These are phyloP conservation scores for Zizania latifolia DNA, from an alignment of 176 grass and related monocot genomes.

Conservation along the genomic window DNA sequence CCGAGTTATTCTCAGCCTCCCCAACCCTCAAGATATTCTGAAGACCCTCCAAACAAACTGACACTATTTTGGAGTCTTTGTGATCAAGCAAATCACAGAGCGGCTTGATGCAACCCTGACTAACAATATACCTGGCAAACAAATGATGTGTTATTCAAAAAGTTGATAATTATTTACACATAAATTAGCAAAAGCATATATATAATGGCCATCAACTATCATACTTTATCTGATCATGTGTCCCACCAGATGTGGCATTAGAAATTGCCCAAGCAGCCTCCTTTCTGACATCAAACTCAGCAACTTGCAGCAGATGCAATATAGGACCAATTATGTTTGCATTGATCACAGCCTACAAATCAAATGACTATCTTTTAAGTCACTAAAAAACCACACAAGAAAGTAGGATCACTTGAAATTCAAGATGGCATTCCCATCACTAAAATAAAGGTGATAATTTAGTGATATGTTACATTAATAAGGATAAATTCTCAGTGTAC, in stretches of 20 bases:
- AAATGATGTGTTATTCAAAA: background rate
- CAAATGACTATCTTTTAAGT: background rate
- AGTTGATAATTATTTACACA: background rate
- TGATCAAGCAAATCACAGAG: constrained; percentile 51
- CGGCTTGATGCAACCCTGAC: constrained; percentile 52
- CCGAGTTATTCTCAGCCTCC: constrained; percentile 25
- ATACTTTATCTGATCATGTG: constrained; percentile 50
- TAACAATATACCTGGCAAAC: constrained; percentile 44
- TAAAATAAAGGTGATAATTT: background rate
- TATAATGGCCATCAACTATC: constrained; percentile 1
- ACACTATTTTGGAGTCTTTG: constrained; percentile 32
- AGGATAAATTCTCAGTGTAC: background rate
- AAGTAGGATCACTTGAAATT: background rate
- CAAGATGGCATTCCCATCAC: background rate
- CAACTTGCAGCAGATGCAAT: constrained; percentile 28
- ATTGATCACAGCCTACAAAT: constrained; percentile 46
- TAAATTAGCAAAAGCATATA: background rate
- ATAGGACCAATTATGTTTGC: constrained; percentile 38
- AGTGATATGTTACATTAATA: background rate
- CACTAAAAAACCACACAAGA: background rate
- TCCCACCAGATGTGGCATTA: constrained; percentile 41
- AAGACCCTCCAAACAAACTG: constrained; percentile 50
- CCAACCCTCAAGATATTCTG: constrained; percentile 57
- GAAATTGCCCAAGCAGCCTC: constrained; percentile 47
- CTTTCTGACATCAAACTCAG: constrained; percentile 46